Conservation (phyloP, 2,329 filamentous ascomycete genomes). For the Botrytis fragariae region DNA sequence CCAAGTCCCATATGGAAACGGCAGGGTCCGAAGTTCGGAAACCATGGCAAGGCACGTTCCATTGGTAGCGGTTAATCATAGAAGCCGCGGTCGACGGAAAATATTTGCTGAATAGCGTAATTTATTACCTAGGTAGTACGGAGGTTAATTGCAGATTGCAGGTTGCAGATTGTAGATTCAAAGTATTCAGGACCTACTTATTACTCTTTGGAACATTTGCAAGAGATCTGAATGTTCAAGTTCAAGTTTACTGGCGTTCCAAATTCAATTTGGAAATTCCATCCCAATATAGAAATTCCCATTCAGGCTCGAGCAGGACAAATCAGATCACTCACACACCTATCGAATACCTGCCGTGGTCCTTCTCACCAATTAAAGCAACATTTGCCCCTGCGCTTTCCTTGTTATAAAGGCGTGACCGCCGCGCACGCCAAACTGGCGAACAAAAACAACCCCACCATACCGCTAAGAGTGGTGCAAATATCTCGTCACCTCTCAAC, state of each 20-base stretch:
- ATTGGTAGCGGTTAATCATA: not conserved
- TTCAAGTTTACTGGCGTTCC: not conserved
- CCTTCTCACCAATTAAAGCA: constrained; percentile 12
- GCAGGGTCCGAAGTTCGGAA: constrained; percentile 4
- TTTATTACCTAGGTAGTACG: not conserved
- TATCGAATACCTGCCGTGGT: not conserved
- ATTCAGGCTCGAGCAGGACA: not conserved
- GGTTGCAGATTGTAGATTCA: not conserved
- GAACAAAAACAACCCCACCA: constrained; percentile 18
- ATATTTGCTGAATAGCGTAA: not conserved
- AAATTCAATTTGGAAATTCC: not conserved
- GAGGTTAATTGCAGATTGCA: not conserved
- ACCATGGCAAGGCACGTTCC: not conserved
- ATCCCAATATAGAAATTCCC: not conserved
- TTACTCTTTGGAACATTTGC: not conserved
- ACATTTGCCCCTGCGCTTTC: not conserved
- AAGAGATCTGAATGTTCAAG: not conserved
- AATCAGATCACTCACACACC: not conserved
- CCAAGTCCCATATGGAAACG: not conserved
- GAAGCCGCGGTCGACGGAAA: constrained; percentile 7
- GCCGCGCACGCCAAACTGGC: constrained; percentile 16
- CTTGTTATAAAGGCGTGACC: constrained; percentile 15
- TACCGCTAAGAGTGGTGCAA: constrained; percentile 18
- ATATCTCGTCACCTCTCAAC: constrained; percentile 22
- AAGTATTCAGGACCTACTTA: not conserved